phyloP scores from a whole-genome alignment of 1,284 basidiomycete species.

The Sanguinoderma infundibulare region DNA sequence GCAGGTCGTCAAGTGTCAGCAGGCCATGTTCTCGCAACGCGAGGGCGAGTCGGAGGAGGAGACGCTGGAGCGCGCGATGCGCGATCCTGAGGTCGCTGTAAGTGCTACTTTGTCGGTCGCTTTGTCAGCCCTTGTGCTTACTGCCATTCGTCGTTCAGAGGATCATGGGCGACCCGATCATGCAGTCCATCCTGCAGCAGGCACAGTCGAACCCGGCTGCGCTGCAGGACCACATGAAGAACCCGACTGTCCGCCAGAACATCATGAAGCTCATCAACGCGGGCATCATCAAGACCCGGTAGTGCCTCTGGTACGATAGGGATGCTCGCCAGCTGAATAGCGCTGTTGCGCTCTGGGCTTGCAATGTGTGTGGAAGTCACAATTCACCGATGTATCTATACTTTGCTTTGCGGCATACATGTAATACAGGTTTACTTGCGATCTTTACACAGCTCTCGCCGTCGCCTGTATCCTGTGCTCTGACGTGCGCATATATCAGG shows the following conservation, averaged over 20 bases:
- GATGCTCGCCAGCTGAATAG: neutral
- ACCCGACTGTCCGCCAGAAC: conserved; percentile 83
- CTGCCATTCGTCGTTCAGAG: conserved; percentile 44
- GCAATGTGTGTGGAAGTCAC: conserved; percentile 25
- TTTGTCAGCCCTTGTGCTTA: neutral
- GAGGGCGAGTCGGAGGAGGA: conserved; percentile 91
- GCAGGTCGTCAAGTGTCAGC: conserved; percentile 81
- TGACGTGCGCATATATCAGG: too few species aligned
- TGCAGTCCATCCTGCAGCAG: conserved; percentile 95
- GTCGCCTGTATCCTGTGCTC: too few species aligned
- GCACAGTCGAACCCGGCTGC: conserved; percentile 91
- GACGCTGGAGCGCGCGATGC: conserved; percentile 92
- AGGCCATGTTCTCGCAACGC: conserved; percentile 84
- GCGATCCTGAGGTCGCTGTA: conserved; percentile 94
- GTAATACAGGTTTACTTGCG: conserved; percentile 18
- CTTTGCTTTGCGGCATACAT: conserved; percentile 14
- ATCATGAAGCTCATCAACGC: conserved; percentile 94
- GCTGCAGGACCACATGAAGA: conserved; percentile 97
- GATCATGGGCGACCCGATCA: conserved; percentile 87
- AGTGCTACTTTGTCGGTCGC: conserved; percentile 5
- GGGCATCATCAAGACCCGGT: conserved; percentile 87
- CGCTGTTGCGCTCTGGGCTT: conserved; percentile 14
- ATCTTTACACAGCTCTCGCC: neutral
- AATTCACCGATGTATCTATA: conserved; percentile 29
- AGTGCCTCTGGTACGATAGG: conserved; percentile 26